Evolutionary conservation across 495 filamentous ascomycete species (phyloP).

Genomic region (Friedmanniomyces endolithicus): DNA sequence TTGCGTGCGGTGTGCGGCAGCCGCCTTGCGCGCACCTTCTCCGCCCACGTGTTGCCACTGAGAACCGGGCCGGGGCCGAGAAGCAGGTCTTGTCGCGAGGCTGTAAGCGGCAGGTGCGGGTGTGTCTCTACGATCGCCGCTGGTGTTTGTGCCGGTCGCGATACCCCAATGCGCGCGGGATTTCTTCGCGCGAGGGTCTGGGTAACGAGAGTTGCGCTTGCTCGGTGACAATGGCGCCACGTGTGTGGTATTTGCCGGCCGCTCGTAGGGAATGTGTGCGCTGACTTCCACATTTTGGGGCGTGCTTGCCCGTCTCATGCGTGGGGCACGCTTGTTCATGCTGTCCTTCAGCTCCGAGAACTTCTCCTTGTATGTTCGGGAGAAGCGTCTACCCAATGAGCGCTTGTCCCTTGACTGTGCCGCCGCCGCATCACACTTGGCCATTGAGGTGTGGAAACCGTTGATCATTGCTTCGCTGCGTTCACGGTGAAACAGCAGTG

Average conservation of each 20-base stretch:
- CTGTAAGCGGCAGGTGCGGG: slow-evolving; percentile 8
- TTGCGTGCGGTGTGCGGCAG: slow-evolving; percentile 8
- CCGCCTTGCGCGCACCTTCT: slow-evolving; percentile 13
- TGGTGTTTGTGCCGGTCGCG: background rate
- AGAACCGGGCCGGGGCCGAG: background rate
- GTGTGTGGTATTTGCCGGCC: background rate
- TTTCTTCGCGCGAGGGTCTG: slow-evolving; percentile 2
- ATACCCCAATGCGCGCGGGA: background rate
- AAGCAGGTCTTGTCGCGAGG: background rate
- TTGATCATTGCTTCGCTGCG: background rate
- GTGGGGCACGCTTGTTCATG: background rate
- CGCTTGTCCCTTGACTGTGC: background rate
- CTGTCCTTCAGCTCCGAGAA: slow-evolving; percentile 4
- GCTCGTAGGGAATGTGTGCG: background rate
- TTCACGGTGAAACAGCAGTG: background rate
- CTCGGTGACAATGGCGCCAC: slow-evolving; percentile 13
- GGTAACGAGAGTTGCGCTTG: slow-evolving; percentile 7
- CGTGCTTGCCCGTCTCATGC: slow-evolving; percentile 15
- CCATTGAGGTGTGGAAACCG: background rate
- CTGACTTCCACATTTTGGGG: background rate
- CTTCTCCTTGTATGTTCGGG: slow-evolving; percentile 4
- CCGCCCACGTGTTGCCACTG: slow-evolving; percentile 1
- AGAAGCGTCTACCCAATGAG: slow-evolving; percentile 14
- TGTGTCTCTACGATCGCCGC: slow-evolving; percentile 16
- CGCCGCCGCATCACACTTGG: background rate